These are phyloP conservation scores for Hypoxylon trugodes DNA, from an alignment of 495 filamentous ascomycete genomes.

Conservation along the genomic window DNA sequence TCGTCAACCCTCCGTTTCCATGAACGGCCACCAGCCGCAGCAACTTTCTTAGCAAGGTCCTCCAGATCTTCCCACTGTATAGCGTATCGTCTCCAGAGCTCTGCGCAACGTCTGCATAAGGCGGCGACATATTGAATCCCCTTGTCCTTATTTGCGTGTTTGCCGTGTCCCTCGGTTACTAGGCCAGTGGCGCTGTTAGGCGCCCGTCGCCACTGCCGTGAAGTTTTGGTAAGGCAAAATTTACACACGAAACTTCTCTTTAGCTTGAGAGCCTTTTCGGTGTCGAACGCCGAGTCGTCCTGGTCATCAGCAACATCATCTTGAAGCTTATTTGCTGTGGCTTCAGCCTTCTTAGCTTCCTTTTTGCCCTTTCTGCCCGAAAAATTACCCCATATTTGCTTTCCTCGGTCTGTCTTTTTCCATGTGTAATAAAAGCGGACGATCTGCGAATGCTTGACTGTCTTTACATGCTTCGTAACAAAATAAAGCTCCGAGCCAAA, in stretches of 20 bases:
- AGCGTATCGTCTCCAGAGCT: slow-evolving; percentile 92
- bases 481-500: slow-evolving; percentile 89
- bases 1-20: slow-evolving; percentile 92
- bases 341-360: slow-evolving; percentile 72
- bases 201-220: slow-evolving; percentile 91
- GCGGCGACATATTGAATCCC: slow-evolving; percentile 78
- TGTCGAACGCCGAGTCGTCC: slow-evolving; percentile 97
- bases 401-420: slow-evolving; percentile 92
- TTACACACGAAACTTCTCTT: slow-evolving; percentile 94
- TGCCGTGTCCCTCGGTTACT: slow-evolving; percentile 70
- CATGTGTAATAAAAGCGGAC: slow-evolving; percentile 96
- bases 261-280: slow-evolving; percentile 77
- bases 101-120: slow-evolving; percentile 87
- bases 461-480: slow-evolving; percentile 86
- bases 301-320: slow-evolving; percentile 93
- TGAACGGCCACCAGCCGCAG: slow-evolving; percentile 79
- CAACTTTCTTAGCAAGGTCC: slow-evolving; percentile 89
- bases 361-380: slow-evolving; percentile 88
- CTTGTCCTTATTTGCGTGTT: slow-evolving; percentile 74
- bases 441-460: slow-evolving; percentile 76
- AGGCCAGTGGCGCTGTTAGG: slow-evolving; percentile 80
- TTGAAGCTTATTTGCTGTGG: slow-evolving; percentile 74
- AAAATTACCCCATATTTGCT: slow-evolving; percentile 88
- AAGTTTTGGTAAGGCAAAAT: slow-evolving; percentile 81
- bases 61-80: slow-evolving; percentile 97